These are phyloP conservation scores for Exophiala bonariae DNA, from an alignment of 2,329 filamentous ascomycete species.

Conservation along the genomic window DNA sequence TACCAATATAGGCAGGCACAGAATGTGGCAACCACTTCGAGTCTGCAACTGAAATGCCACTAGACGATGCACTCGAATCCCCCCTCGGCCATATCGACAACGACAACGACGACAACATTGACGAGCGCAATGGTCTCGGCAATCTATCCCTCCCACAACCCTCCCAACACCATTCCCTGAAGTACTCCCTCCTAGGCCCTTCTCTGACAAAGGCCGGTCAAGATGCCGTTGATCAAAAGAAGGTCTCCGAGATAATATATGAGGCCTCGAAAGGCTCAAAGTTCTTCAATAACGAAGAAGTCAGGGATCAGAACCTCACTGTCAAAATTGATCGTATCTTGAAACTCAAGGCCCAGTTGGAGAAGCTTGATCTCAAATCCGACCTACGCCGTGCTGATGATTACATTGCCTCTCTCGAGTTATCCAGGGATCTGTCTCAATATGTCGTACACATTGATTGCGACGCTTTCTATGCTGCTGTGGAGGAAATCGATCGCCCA, in stretches of 20 bases:
- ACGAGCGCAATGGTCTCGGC: too few species aligned
- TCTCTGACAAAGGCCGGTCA: conserved; percentile 93
- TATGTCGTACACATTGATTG: conserved; percentile 90
- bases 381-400: conserved; percentile 78
- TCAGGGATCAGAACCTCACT: conserved; percentile 76
- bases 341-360: conserved; percentile 71
- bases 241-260: conserved; percentile 96
- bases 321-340: conserved; percentile 81
- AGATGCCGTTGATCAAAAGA: conserved; percentile 87
- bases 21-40: too few species aligned
- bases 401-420: conserved; percentile 76
- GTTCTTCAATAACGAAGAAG: conserved; percentile 90
- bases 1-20: too few species aligned
- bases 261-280: conserved; percentile 95
- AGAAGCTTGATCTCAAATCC: conserved; percentile 70
- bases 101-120: not conserved
- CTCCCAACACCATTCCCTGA: conserved; percentile 64
- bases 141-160: conserved; percentile 10
- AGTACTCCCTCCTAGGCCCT: conserved; percentile 85
- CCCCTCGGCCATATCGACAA: too few species aligned
- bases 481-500: conserved; percentile 80
- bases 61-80: not conserved
- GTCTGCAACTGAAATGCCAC: not conserved
- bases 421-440: conserved; percentile 77
- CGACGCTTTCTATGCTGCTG: conserved; percentile 95